Base-by-base conservation (phyloP, 1,284 basidiomycete species). In the Kwoniella shivajii region DNA sequence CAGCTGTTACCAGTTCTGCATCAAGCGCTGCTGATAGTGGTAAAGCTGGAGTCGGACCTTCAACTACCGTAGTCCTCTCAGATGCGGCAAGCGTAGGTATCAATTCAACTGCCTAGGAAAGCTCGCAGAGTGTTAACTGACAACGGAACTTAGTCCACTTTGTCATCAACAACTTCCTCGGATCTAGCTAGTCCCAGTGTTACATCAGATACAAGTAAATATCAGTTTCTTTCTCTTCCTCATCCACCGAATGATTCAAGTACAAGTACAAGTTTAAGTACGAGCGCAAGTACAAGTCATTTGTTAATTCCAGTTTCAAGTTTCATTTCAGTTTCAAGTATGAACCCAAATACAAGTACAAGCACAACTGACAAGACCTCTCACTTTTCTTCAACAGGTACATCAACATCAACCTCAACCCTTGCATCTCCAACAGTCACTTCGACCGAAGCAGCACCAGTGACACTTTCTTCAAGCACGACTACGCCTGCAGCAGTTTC, bases 1-100 rank as follows among this genome's bases (percentile, higher is more conserved):
- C 36, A n/a, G 54, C 54, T 13, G 24, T 56, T 6, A 45, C 59
- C 6, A 50, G 49, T 30, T 34, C 51, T 6, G 51, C 45, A 4
- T 27, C 50, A 11, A 50, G 55, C 22, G 31, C 54, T 6, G 24
- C 47, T 6, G 50, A 45, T 13, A 50, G 45, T 33, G 47, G 44
- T 14, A 27, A 44, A n/a, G 42, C 48, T 16, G 53, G 46, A 16
- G 51, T 34, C n/a, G 42, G 43, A 13, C 38, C 54, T 6, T 42
- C 43, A 14, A 33, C 30, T n/a, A 47, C 51, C 27, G 30, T n/a
- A 6, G 30, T 34, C 24, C 38, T 34, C 14, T 53, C 51, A 1
- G 14, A 18, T 36, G 20, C 20, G 11, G 33, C 36, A 16, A 47
- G 22, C 42, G 52, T 54, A 24, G 33, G 53, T 54, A n/a, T n/a